phyloP scores from a whole-genome alignment of 2,329 filamentous ascomycete genomes.

The Cytospora mali region DNA sequence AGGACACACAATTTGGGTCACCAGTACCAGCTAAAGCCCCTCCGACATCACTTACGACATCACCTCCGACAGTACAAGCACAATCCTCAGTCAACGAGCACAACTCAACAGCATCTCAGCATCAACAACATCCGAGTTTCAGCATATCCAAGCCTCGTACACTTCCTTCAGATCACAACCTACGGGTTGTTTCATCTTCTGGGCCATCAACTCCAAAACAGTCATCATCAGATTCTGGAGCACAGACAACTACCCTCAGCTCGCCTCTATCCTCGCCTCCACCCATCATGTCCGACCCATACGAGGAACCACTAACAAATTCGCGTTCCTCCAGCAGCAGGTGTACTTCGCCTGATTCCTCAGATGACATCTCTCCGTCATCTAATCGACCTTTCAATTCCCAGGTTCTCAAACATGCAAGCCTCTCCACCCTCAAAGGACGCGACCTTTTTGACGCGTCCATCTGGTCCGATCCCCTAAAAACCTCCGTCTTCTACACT shows the following conservation, averaged over 20 bases:
- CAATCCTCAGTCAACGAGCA: neutral
- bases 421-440: constrained; percentile 66
- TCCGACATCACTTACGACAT: neutral
- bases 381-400: constrained; percentile 37
- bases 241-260: constrained; percentile 35
- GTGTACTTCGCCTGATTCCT: constrained; percentile 48
- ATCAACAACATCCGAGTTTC: neutral
- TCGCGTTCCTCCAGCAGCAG: constrained; percentile 44
- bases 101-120: neutral
- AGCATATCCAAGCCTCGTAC: neutral
- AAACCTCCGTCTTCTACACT: constrained; percentile 72
- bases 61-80: constrained; percentile 1
- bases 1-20: neutral
- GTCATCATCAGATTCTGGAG: constrained; percentile 28
- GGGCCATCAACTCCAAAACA: constrained; percentile 33
- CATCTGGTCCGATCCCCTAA: constrained; percentile 68
- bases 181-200: constrained; percentile 29
- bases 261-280: constrained; percentile 63
- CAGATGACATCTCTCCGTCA: constrained; percentile 45
- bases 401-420: constrained; percentile 35
- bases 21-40: neutral
- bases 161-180: neutral
- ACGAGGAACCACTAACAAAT: constrained; percentile 37
- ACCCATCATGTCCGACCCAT: constrained; percentile 55
- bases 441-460: constrained; percentile 72